Evolutionary conservation across 139 green algal species (phyloP), one percentile per base, ranked within the genome.

Genomic region (Coelastrella sp.): DNA sequence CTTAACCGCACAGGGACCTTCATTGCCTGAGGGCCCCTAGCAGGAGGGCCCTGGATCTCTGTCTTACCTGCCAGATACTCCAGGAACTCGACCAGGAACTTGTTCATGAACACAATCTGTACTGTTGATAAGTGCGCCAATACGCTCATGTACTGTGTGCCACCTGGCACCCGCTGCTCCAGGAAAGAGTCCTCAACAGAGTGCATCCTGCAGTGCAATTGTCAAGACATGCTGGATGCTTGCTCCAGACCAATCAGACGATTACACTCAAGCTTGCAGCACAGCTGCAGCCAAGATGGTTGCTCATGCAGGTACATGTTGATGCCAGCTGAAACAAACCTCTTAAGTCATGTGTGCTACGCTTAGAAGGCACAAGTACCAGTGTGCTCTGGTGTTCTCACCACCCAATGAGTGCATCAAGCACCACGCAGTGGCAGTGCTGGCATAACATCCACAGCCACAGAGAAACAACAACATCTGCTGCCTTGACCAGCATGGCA

Each of bases 81-180:
- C 49, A 93, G 57, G 82, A 96, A 91, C 91, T 97, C 93, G 10
- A 93, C 86, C 27, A 99, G 78, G 90, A 99, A 99, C 80, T 97
- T 94, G 80, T 98, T 94, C 79, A 99, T 94, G 92, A 96, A 99
- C 19, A 99, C 94, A 19, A 99, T 70, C 76, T 96, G 93, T 22
- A 99, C 96, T 61, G 95, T 92, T 22, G 78, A 92, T 63, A 99
- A 91, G 49, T 91, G 78, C 8, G 95, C 95, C 11, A 87, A 66
- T 22, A 99, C 59, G 15, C 92, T 93, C 87, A 93, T 97, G 88
- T 93, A 97, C 11, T 91, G 85, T 7, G 91, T 63, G 35, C 95
- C 96, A 20, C 68, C 57, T 0, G 96, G 97, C 57, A 98, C 95
- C 5, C 92, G 86, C 0, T 66, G 66, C 85, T 94, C 65, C 0